These are phyloP conservation scores for Podaxis sp. DNA, from an alignment of 768 basidiomycete genomes.

Conservation along the genomic window DNA sequence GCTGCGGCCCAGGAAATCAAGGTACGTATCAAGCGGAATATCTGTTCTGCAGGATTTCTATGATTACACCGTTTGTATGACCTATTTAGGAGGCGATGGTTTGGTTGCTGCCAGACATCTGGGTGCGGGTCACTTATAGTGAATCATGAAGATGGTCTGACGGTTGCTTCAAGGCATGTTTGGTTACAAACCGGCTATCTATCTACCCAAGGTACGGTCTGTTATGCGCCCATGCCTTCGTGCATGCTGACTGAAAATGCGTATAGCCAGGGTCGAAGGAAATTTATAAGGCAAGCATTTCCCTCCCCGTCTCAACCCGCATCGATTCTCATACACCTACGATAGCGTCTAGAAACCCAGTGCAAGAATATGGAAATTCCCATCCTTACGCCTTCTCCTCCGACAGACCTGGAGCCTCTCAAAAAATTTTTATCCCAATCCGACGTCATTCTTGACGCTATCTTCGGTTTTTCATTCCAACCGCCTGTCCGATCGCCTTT, in stretches of 20 bases:
- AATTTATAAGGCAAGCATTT: slow-evolving; percentile 67
- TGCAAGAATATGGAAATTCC: slow-evolving; percentile 87
- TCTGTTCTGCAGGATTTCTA: background rate
- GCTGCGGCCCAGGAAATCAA: slow-evolving; percentile 97
- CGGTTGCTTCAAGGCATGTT: slow-evolving; percentile 66
- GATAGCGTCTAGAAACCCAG: slow-evolving; percentile 77
- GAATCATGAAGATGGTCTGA: slow-evolving; percentile 2
- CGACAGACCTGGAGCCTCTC: slow-evolving; percentile 42
- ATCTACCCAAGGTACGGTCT: slow-evolving; percentile 84
- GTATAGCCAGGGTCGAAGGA: slow-evolving; percentile 86
- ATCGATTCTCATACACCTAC: background rate
- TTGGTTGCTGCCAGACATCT: slow-evolving; percentile 95
- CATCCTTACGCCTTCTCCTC: slow-evolving; percentile 49
- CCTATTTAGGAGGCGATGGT: slow-evolving; percentile 76
- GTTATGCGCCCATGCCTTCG: too few species aligned
- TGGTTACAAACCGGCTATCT: slow-evolving; percentile 85
- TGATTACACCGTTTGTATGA: background rate
- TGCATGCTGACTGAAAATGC: background rate
- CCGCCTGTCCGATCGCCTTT: slow-evolving; percentile 90
- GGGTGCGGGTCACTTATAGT: slow-evolving; percentile 40
- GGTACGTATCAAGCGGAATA: slow-evolving; percentile 31
- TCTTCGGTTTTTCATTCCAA: slow-evolving; percentile 98
- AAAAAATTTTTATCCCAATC: slow-evolving; percentile 49
- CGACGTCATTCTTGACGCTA: slow-evolving; percentile 90
- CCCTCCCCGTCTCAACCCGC: background rate